Conservation (phyloP, 2,329 filamentous ascomycete genomes). For the Colletotrichum shisoi region DNA sequence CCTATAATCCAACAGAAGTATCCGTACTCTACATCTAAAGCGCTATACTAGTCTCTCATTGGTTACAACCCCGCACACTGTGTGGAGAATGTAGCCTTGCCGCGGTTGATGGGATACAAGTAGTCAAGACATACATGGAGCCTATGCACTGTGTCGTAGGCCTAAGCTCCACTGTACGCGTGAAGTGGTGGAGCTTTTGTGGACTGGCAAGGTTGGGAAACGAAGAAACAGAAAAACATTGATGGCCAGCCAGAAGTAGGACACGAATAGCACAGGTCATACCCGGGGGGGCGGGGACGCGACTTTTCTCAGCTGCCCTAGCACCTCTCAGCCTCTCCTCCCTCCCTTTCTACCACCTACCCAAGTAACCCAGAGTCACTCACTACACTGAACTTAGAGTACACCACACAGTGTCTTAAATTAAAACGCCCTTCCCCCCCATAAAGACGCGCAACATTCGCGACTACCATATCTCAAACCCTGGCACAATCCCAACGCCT, state of each 20-base stretch:
- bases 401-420: constrained; percentile 20
- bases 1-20: no score
- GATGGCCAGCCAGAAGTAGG: background rate
- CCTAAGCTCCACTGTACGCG: constrained; percentile 15
- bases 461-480: constrained; percentile 31
- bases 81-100: no score
- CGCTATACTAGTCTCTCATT: no score
- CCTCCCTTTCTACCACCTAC: no score
- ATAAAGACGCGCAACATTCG: constrained; percentile 37
- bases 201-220: constrained; percentile 1
- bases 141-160: background rate
- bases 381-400: background rate
- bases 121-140: background rate
- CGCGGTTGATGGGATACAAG: no score
- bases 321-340: no score
- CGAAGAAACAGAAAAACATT: constrained; percentile 1
- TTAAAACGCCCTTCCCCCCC: constrained; percentile 31
- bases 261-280: constrained; percentile 2
- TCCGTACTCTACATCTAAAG: no score
- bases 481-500: constrained; percentile 30
- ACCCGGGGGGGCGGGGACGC: constrained; percentile 1
- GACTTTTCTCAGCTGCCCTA: background rate
- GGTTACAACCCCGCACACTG: no score
- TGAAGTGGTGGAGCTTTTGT: constrained; percentile 14
- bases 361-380: no score